Conservation (phyloP, 2,329 filamentous ascomycete species). For the Cercospora berteroae region DNA sequence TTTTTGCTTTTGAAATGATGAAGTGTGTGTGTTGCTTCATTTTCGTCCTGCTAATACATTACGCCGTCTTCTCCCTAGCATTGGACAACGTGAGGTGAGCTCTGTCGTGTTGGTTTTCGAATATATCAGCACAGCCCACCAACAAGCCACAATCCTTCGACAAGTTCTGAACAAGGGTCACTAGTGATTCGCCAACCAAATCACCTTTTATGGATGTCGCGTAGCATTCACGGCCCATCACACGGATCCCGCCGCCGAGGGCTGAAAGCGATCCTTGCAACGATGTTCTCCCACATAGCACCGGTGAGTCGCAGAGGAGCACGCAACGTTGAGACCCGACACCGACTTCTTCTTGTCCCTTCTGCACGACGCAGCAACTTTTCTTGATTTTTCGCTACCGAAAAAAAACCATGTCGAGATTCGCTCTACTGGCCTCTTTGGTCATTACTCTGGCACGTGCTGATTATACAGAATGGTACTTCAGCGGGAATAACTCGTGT, state of each 20-base stretch:
- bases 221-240: neutral
- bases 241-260: neutral
- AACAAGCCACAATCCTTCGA: neutral
- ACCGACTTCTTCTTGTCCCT: neutral
- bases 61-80: neutral
- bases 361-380: neutral
- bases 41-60: neutral
- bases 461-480: slow-evolving; percentile 21
- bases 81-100: neutral
- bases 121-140: neutral
- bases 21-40: neutral
- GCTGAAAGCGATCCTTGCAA: slow-evolving; percentile 1
- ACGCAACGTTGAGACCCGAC: neutral
- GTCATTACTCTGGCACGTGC: neutral
- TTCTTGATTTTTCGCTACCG: neutral
- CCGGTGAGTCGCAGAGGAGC: neutral
- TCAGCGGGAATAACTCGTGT: slow-evolving; percentile 14
- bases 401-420: neutral
- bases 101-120: neutral
- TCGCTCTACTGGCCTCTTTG: neutral
- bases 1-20: neutral
- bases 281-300: neutral
- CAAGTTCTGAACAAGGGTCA: neutral
- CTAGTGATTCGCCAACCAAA: neutral
- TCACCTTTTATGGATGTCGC: slow-evolving; percentile 2